Evolutionary conservation across 768 basidiomycete genomes (phyloP), one percentile per base, ranked within the genome.

Genomic region (Porphyrellus cyaneotinctus): DNA sequence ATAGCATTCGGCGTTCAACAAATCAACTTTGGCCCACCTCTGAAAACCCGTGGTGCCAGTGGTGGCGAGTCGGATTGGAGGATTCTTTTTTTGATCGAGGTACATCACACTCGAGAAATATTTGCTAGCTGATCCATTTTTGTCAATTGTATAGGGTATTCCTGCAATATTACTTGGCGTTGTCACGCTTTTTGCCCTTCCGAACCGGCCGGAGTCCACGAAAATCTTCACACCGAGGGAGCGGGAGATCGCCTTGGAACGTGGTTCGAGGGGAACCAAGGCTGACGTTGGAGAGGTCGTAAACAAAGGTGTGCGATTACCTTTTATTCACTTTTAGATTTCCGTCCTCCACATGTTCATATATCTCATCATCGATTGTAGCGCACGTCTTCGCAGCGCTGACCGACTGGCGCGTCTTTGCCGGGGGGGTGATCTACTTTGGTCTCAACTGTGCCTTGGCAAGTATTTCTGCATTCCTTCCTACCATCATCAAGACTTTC

Each of bases 381-480:
- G 86, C 74, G 23, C 87, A 90, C 58, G 74, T 89, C 35, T 58
- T 66, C 9, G 72, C 78, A 44, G 89, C 87, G 4, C 75, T 90
- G 60, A 64, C 71, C 47, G 90, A 91, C 64, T 90, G 88, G 89
- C 80, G 84, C 60, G 80, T 85, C 48, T 59, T 88, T 58, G 61
- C 73, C 9, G 87, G 76, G 0, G 89, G 89, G 0, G 77, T 83
- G 26, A 82, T 90, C 54, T 91, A 88, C 66, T 89, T 91, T 62
- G 87, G 86, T 28, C 70, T 88, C 45, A 90, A 90, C 61, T 81
- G 80, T 46, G 85, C 87, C 20, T 71, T 91, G 15, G 83, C 87
- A n/a, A 87, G 88, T 10, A 86, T 86, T 32, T 84, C 85, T 22
- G 88, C 88, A 0, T 93, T 93, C 72, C 70, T 93, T 49, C 91